Evolutionary conservation across 192 early-diverging fungal species (phyloP).

Genomic region (Rhizophlyctis rosea): DNA sequence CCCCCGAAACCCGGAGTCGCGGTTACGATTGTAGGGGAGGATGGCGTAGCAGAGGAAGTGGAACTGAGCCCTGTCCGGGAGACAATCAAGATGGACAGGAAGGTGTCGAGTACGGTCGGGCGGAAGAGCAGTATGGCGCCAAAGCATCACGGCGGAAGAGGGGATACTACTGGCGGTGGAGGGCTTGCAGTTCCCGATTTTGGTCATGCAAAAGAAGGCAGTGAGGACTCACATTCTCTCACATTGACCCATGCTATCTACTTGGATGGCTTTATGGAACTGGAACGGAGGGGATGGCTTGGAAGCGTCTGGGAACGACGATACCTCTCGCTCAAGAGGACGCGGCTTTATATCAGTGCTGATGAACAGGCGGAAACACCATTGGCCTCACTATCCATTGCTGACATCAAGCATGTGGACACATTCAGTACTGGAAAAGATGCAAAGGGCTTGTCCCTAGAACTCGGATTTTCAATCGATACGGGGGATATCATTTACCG

Average conservation of each 20-base stretch:
- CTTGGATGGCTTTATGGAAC: constrained; percentile 14
- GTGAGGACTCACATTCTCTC: too few relatives aligned
- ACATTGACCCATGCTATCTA: background rate
- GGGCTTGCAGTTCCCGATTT: too few relatives aligned
- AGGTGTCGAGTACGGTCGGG: background rate
- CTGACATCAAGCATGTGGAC: constrained; percentile 7
- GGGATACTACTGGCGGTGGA: too few relatives aligned
- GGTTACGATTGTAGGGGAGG: background rate
- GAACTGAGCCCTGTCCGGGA: too few relatives aligned
- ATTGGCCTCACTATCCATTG: background rate
- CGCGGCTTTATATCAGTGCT: constrained; percentile 11
- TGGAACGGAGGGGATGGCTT: constrained; percentile 19
- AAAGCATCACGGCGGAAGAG: background rate
- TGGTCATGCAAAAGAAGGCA: too few relatives aligned
- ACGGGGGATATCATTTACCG: constrained; percentile 2
- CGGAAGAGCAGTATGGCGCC: background rate
- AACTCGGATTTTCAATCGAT: constrained; percentile 15
- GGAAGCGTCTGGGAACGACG: constrained; percentile 6
- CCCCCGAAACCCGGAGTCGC: background rate
- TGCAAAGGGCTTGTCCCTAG: background rate
- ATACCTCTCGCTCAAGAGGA: constrained; percentile 17
- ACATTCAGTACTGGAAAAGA: constrained; percentile 4
- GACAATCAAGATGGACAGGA: background rate
- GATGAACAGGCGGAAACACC: constrained; percentile 9
- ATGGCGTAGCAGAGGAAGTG: background rate